A percentile compares a stretch with the other conserved stretches of the same genome.
phyloP scores from a whole-genome alignment of 306 rosid genomes.

The Phaseolus lunatus region DNA sequence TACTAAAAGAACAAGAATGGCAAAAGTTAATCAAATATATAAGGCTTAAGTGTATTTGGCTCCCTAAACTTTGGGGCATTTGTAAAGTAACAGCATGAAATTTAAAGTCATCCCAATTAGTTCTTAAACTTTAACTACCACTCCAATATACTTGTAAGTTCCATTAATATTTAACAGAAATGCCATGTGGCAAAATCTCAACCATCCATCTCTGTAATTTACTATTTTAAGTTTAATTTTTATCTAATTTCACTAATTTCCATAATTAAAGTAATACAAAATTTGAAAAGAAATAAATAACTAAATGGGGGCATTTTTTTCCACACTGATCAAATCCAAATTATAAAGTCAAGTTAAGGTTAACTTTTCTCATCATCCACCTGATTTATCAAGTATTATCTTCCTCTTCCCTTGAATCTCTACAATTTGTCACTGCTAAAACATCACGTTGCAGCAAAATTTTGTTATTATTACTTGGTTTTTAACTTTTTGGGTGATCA shows the following conservation, averaged over 20 bases:
- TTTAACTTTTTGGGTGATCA: neutral
- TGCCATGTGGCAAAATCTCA: neutral
- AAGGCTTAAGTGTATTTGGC: neutral
- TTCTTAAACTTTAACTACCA: neutral
- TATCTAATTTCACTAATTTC: neutral
- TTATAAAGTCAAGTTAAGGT: neutral
- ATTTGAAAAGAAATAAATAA: neutral
- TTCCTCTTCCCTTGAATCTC: neutral
- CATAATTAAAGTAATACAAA: neutral
- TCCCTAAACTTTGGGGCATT: neutral
- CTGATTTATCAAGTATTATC: neutral
- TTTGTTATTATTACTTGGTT: neutral
- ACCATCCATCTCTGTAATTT: neutral
- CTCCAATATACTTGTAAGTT: neutral
- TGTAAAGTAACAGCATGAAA: neutral
- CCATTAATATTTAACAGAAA: neutral
- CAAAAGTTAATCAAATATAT: neutral
- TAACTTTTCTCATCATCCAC: neutral
- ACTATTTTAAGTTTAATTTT: neutral
- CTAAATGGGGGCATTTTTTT: neutral
- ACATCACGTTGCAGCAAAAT: neutral
- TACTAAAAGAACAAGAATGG: neutral
- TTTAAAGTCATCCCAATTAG: neutral
- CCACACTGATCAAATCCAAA: neutral
- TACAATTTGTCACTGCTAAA: neutral